Percentiles rank a stretch among this genome's conserved stretches.
Evolutionary conservation across 1,139 yeast genomes (phyloP).

Genomic region (Blastobotrys malaysiensis): DNA sequence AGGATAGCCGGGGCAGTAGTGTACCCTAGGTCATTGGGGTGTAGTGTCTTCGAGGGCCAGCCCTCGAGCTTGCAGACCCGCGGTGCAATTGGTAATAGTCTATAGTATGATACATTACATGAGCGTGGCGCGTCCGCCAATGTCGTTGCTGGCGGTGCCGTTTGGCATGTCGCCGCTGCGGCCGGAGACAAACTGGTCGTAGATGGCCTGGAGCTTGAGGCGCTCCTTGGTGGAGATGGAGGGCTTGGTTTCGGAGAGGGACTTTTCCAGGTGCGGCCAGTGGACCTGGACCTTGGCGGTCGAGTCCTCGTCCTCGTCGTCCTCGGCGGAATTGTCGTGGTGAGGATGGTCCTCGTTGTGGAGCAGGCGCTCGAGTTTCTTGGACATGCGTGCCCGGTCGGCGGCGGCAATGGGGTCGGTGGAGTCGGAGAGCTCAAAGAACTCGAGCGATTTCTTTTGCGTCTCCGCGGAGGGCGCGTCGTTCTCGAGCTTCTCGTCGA

Average conservation of each 20-base stretch:
- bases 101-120: constrained; percentile 42
- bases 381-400: constrained; percentile 37
- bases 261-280: constrained; percentile 53
- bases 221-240: constrained; percentile 76
- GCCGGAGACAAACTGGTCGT: constrained; percentile 67
- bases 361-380: constrained; percentile 9
- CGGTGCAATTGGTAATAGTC: not conserved
- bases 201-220: constrained; percentile 56
- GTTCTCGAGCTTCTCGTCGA: constrained; percentile 36
- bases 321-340: constrained; percentile 1
- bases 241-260: constrained; percentile 74
- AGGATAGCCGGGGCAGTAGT: too few relatives aligned
- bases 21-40: too few relatives aligned
- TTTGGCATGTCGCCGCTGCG: constrained; percentile 88
- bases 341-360: constrained; percentile 5
- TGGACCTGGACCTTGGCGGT: constrained; percentile 39
- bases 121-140: constrained; percentile 79
- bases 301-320: constrained; percentile 1
- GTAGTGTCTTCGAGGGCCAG: too few relatives aligned
- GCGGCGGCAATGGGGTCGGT: constrained; percentile 19
- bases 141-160: constrained; percentile 74
- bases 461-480: constrained; percentile 26
- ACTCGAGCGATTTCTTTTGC: constrained; percentile 26
- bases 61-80: not conserved
- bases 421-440: constrained; percentile 32